Evolutionary conservation across 805 yeast species (phyloP).

Genomic region (Pichia thaimueangensis): DNA sequence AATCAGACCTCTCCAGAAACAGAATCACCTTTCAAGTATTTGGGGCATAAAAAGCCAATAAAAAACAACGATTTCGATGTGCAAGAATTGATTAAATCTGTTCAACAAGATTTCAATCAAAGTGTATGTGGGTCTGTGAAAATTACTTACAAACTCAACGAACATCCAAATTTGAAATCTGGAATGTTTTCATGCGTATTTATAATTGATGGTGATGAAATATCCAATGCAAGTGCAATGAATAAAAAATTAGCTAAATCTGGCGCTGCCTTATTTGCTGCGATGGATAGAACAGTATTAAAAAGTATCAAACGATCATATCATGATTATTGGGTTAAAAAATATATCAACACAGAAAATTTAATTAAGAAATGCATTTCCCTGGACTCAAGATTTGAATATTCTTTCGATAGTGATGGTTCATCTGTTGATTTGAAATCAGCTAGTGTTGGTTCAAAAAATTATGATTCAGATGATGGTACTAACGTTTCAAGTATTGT

Average conservation of each 20-base stretch:
- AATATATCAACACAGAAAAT: neutral
- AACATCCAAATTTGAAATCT: conserved; percentile 1
- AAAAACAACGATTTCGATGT: neutral
- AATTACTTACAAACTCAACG: neutral
- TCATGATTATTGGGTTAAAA: conserved; percentile 6
- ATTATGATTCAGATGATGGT: neutral
- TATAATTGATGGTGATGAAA: neutral
- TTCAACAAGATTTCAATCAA: conserved; percentile 12
- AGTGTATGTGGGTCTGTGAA: neutral
- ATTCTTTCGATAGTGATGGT: neutral
- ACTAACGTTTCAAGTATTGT: neutral
- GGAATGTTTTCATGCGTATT: conserved; percentile 6
- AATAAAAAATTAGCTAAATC: conserved; percentile 13
- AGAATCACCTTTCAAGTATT: neutral
- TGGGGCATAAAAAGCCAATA: neutral
- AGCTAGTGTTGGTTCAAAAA: neutral
- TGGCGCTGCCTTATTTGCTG: conserved; percentile 9
- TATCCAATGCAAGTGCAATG: conserved; percentile 1
- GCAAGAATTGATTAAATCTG: conserved; percentile 6
- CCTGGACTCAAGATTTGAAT: conserved; percentile 4
- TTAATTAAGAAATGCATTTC: neutral
- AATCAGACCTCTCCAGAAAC: neutral
- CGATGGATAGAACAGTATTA: conserved; percentile 1
- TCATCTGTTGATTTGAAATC: neutral
- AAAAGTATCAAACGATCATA: conserved; percentile 6